Evolutionary conservation across 768 basidiomycete genomes (phyloP).

Genomic region (Cyclocybe cylindracea): DNA sequence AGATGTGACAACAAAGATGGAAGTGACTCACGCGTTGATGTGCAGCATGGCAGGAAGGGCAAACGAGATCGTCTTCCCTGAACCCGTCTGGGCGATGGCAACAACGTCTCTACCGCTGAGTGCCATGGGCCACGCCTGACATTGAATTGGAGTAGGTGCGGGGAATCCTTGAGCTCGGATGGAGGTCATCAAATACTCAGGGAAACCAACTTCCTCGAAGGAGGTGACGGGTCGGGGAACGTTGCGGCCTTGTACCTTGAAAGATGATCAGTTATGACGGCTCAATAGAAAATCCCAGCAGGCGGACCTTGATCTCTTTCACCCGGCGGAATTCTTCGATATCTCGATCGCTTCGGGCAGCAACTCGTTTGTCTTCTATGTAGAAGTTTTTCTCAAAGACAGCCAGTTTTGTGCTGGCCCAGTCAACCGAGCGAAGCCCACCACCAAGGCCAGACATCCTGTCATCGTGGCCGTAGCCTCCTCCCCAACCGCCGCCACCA

Average conservation of each 20-base stretch:
- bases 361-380: conserved; percentile 84
- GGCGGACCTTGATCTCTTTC: conserved; percentile 85
- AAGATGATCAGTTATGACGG: background rate
- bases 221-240: conserved; percentile 88
- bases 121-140: conserved; percentile 99
- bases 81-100: conserved; percentile 97
- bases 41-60: conserved; percentile 99
- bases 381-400: conserved; percentile 99
- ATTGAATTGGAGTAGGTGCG: conserved; percentile 92
- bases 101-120: conserved; percentile 91
- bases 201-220: conserved; percentile 96
- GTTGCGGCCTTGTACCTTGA: conserved; percentile 81
- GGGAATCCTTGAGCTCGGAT: conserved; percentile 94
- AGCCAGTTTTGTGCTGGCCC: conserved; percentile 70
- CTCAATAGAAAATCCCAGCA: background rate
- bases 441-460: conserved; percentile 83
- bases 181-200: conserved; percentile 92
- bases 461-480: conserved; percentile 61
- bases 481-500: conserved; percentile 51
- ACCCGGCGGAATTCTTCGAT: conserved; percentile 80
- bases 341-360: conserved; percentile 77
- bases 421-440: conserved; percentile 82
- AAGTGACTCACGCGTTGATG: conserved; percentile 87
- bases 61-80: conserved; percentile 98
- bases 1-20: conserved; percentile 8